These are phyloP conservation scores for Capsicum pubescens DNA, from an alignment of 257 asterid species.

Conservation along the genomic window DNA sequence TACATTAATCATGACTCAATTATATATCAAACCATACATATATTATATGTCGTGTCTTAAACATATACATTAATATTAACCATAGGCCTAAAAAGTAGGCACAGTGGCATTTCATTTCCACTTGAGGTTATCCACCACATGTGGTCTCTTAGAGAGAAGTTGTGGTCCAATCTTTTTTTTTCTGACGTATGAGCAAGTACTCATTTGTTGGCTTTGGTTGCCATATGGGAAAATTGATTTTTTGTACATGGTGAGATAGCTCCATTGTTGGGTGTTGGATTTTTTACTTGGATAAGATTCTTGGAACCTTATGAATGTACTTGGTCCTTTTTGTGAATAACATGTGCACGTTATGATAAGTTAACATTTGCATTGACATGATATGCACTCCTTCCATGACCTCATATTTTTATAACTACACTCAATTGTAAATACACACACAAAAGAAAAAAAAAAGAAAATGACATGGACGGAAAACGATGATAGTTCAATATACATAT, in stretches of 20 bases:
- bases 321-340: background rate
- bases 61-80: slow-evolving; percentile 3
- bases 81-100: background rate
- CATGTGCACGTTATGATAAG: slow-evolving; percentile 12
- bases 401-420: slow-evolving; percentile 5
- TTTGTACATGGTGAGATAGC: slow-evolving; percentile 3
- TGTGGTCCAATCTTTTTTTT: slow-evolving; percentile 3
- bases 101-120: background rate
- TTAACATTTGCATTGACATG: background rate
- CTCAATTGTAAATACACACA: background rate
- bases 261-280: slow-evolving; percentile 27
- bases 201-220: slow-evolving; percentile 22
- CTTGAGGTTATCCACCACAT: slow-evolving; percentile 12
- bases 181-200: slow-evolving; percentile 10
- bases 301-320: background rate
- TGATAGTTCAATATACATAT: no score
- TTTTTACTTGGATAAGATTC: background rate
- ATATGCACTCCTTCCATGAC: slow-evolving; percentile 16
- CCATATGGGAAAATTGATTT: background rate
- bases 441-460: background rate
- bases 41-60: background rate
- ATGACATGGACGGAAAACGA: no score
- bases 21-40: background rate
- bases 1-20: background rate
- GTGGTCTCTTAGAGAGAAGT: background rate